phyloP scores from a whole-genome alignment of 768 basidiomycete species.

The Clavaria fumosa region DNA sequence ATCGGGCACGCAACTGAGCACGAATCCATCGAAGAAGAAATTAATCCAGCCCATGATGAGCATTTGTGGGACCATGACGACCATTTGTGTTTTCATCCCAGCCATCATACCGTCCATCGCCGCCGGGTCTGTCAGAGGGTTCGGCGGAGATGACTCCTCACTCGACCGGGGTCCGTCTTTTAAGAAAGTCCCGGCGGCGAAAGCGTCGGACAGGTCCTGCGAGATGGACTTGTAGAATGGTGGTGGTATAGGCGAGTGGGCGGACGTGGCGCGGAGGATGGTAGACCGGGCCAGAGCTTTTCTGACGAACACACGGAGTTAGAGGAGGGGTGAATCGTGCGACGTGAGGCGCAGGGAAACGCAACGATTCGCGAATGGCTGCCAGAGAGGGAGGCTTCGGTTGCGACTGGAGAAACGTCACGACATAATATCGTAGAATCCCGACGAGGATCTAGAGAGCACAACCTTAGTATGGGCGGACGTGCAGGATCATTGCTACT shows the following conservation, averaged over 20 bases:
- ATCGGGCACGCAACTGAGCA: constrained; percentile 59
- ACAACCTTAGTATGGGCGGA: not conserved
- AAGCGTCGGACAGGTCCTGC: constrained; percentile 54
- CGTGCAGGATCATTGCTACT: constrained; percentile 14
- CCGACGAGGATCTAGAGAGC: constrained; percentile 77
- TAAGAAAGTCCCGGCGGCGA: constrained; percentile 63
- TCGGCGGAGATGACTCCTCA: constrained; percentile 47
- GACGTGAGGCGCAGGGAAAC: constrained; percentile 8
- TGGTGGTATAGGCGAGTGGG: constrained; percentile 69
- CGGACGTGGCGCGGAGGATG: constrained; percentile 66
- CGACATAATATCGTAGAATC: constrained; percentile 83
- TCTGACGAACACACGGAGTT: constrained; percentile 21
- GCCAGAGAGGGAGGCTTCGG: constrained; percentile 69
- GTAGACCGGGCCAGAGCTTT: constrained; percentile 71
- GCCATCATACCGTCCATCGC: constrained; percentile 99
- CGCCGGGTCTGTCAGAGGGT: constrained; percentile 77
- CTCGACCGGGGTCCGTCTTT: constrained; percentile 68
- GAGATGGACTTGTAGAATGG: constrained; percentile 62
- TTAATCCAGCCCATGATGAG: constrained; percentile 99
- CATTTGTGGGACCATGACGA: constrained; percentile 99
- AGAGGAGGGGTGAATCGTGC: constrained; percentile 3
- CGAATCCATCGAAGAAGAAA: constrained; percentile 98
- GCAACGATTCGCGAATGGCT: constrained; percentile 87
- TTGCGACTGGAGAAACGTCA: constrained; percentile 64
- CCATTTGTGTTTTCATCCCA: constrained; percentile 97